Conservation (phyloP, 1,284 basidiomycete species). For the Rhodofomes roseus region DNA sequence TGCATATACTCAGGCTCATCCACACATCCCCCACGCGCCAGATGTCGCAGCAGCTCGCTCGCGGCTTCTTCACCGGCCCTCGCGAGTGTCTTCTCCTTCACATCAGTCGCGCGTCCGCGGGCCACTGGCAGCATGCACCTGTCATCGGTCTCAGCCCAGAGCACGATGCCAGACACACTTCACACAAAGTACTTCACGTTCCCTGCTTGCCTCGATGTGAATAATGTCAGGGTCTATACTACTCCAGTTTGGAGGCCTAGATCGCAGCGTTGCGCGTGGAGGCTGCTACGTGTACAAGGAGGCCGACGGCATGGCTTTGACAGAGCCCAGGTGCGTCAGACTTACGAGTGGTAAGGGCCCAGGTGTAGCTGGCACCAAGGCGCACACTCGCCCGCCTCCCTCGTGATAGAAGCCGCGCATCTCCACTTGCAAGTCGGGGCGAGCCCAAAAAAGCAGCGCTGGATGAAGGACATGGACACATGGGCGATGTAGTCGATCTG, state of each 20-base stretch:
- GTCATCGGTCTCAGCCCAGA: conserved; percentile 66
- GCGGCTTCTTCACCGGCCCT: conserved; percentile 57
- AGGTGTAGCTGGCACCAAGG: conserved; percentile 37
- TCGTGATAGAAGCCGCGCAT: conserved; percentile 65
- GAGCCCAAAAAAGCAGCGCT: conserved; percentile 45
- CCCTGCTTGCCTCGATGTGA: conserved; percentile 36
- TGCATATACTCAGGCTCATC: conserved; percentile 63
- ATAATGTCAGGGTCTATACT: conserved; percentile 34
- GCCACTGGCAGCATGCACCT: conserved; percentile 60
- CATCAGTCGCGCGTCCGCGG: conserved; percentile 51
- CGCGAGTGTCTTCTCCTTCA: conserved; percentile 40
- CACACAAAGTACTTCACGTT: conserved; percentile 46
- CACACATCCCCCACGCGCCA: conserved; percentile 60
- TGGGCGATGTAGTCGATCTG: conserved; percentile 66
- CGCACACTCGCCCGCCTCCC: conserved; percentile 59
- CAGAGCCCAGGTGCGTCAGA: conserved; percentile 49
- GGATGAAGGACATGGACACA: conserved; percentile 64
- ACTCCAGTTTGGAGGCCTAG: conserved; percentile 29
- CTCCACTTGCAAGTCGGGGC: conserved; percentile 41
- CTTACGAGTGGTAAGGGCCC: conserved; percentile 43
- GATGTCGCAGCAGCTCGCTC: conserved; percentile 46
- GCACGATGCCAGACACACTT: conserved; percentile 61
- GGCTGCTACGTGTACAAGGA: conserved; percentile 48
- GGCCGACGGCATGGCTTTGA: conserved; percentile 48
- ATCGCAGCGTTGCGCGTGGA: conserved; percentile 52